A percentile compares a stretch with the other conserved stretches of the same genome.
Conservation (phyloP, 2,329 filamentous ascomycete genomes). For the Colletotrichum sp. region DNA sequence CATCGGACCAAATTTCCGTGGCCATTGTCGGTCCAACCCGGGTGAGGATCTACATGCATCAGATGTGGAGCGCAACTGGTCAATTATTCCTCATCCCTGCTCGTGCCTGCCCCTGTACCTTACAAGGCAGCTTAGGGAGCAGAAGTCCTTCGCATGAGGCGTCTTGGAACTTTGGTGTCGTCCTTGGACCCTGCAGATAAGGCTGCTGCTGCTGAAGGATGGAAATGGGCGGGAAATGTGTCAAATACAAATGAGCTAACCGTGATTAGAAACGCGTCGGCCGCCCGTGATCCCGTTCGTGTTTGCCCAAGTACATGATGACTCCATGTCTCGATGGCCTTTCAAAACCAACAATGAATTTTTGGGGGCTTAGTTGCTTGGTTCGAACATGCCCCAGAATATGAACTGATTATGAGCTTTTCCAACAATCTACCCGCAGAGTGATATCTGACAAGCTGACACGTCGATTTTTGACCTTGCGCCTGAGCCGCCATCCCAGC, state of each 20-base stretch:
- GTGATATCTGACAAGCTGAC: neutral
- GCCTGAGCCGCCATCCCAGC: neutral
- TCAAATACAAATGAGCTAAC: neutral
- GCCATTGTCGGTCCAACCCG: neutral
- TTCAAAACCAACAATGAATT: neutral
- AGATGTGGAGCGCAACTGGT: neutral
- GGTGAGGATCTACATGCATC: too few species aligned
- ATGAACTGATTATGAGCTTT: neutral
- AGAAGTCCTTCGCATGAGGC: neutral
- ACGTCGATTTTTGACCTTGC: neutral
- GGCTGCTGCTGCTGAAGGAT: neutral
- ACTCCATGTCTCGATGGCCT: neutral
- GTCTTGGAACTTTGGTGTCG: neutral
- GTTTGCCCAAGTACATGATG: neutral
- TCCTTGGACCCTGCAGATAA: neutral
- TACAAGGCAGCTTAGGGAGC: neutral
- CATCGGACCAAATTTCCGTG: neutral
- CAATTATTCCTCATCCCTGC: neutral
- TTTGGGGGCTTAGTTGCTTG: neutral
- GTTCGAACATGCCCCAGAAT: neutral
- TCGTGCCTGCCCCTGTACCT: neutral
- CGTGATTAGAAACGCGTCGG: neutral
- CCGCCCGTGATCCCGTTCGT: neutral
- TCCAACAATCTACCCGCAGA: neutral
- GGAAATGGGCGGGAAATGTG: neutral